Conservation (phyloP, 305 asterid species). For the Fraxinus velutina region DNA sequence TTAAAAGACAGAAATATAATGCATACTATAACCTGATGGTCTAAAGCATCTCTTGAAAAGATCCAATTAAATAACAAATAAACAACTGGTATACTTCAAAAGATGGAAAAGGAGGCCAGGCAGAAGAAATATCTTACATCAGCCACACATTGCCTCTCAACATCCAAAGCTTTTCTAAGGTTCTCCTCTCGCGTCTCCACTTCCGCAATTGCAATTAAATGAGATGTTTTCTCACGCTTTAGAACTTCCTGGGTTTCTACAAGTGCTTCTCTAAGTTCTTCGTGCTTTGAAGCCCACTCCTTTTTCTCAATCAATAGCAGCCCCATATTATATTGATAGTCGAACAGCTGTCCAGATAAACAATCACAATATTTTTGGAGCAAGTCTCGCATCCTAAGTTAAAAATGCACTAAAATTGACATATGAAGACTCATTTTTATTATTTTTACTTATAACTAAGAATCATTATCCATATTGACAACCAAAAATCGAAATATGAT, state of each 20-base stretch:
- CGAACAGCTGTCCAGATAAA: constrained; percentile 53
- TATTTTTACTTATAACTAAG: background rate
- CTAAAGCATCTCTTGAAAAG: background rate
- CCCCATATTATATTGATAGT: constrained; percentile 89
- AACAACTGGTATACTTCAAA: background rate
- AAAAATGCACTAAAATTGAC: background rate
- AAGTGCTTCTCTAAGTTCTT: constrained; percentile 58
- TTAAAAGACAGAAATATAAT: background rate
- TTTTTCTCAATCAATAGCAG: constrained; percentile 82
- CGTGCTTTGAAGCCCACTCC: constrained; percentile 65
- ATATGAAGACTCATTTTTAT: background rate
- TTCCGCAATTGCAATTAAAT: constrained; percentile 59
- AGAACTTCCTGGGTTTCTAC: constrained; percentile 60
- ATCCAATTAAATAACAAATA: background rate
- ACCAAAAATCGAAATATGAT: background rate
- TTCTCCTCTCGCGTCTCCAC: constrained; percentile 75
- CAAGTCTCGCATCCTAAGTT: background rate
- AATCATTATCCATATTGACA: background rate
- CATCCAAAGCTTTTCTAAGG: constrained; percentile 54
- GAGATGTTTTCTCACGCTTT: constrained; percentile 72
- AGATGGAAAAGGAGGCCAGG: background rate
- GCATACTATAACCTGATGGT: background rate
- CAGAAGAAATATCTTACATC: constrained; percentile 46
- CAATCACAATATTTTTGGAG: background rate
- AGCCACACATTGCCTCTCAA: constrained; percentile 58